Evolutionary conservation across 306 rosid species (phyloP), one percentile per base, ranked within the genome.

Genomic region (Medicago arabica): DNA sequence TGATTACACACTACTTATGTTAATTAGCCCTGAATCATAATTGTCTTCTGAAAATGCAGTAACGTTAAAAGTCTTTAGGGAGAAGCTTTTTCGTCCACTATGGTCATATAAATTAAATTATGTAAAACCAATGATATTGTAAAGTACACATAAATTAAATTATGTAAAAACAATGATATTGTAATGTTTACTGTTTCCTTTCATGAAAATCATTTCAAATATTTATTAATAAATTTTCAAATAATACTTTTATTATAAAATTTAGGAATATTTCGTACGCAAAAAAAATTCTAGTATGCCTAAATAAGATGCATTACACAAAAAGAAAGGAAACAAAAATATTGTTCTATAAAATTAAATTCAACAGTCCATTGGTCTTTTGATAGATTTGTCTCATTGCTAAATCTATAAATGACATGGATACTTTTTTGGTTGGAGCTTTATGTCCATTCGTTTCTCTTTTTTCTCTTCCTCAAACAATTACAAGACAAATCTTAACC

Each of bases 401-500:
- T 53, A 7, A 19, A 11, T 18, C 19, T 46, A 11, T 31, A 61
- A 61, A 14, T 15, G 19, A 15, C 44, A 61, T 61, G 19, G 12
- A 4, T 31, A 25, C 17, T 31, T 60, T 5, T 9, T 8, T 7
- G 8, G 57, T 41, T 50, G 7, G 47, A 76, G 47, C 51, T 67
- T 73, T 69, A 21, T 55, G 75, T 82, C 89, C 93, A 70, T 82
- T 72, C 86, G 17, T 80, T 51, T 63, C 44, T 71, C 43, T 63
- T 28, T 75, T 71, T 46, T 79, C 50, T 59, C 17, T 54, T 34
- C 58, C 57, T 7, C 31, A 44, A 75, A 81, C 62, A 90, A 89
- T 41, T 90, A 89, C 92, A 85, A 41, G 72, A 88, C 88, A 86
- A 83, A 88, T 53, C 70, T 53, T 69, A 80, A 39, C 70, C 54